A percentile compares a stretch with the other conserved stretches of the same genome.
Evolutionary conservation across 805 yeast species (phyloP).

Genomic region (Dipodascopsis uninucleata): DNA sequence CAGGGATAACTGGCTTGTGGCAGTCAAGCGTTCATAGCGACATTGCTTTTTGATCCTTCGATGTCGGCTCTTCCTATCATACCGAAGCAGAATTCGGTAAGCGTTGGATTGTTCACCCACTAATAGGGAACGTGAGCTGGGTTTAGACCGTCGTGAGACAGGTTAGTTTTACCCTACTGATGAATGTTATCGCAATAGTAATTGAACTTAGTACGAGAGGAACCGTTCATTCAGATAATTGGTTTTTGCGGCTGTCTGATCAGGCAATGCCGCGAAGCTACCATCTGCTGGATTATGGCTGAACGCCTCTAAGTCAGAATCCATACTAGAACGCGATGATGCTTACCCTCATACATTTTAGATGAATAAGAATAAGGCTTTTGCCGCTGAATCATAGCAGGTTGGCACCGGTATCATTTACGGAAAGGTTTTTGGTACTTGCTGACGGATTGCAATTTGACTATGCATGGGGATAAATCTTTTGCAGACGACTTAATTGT

Average conservation of each 20-base stretch:
- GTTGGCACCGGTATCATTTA: conserved; percentile 38
- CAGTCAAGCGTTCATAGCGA: conserved; percentile 49
- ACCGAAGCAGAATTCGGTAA: conserved; percentile 49
- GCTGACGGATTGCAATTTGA: conserved; percentile 45
- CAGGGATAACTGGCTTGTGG: conserved; percentile 47
- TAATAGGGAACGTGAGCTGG: no score
- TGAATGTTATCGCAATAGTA: conserved; percentile 39
- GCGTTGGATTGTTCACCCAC: conserved; percentile 49
- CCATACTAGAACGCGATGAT: conserved; percentile 50
- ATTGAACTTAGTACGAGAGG: conserved; percentile 48
- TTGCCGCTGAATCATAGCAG: conserved; percentile 43
- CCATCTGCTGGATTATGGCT: conserved; percentile 50
- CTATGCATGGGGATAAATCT: conserved; percentile 47
- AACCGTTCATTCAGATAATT: conserved; percentile 48
- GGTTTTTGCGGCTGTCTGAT: conserved; percentile 47
- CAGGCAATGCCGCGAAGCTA: conserved; percentile 49
- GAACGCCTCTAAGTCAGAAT: conserved; percentile 53
- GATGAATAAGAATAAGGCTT: conserved; percentile 41
- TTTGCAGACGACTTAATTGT: conserved; percentile 47
- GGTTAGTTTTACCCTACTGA: no score
- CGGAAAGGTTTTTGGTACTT: conserved; percentile 43
- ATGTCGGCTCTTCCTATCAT: no score
- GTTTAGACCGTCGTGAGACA: no score
- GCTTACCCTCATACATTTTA: conserved; percentile 43
- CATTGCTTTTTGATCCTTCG: conserved; percentile 49